These are phyloP conservation scores for Myriosclerotinia curreyana DNA, from an alignment of 2,329 filamentous ascomycete species.

Conservation along the genomic window DNA sequence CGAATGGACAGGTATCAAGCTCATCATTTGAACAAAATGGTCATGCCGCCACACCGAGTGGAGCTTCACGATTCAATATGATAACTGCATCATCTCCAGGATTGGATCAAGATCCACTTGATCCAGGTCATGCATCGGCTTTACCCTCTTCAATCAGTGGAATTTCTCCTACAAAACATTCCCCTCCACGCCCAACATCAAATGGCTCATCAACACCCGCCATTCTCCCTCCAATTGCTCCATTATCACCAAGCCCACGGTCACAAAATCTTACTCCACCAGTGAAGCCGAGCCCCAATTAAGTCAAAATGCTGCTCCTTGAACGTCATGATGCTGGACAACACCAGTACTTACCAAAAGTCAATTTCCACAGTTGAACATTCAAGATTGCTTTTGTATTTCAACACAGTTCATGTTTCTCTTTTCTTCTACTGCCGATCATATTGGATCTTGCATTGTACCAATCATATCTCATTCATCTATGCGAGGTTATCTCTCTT, in stretches of 20 bases:
- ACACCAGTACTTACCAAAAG: background rate
- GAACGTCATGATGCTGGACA: background rate
- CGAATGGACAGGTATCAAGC: slow-evolving; percentile 25
- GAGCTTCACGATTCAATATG: slow-evolving; percentile 9
- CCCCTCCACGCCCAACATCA: slow-evolving; percentile 34
- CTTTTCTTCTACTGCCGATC: background rate
- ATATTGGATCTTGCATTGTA: slow-evolving; percentile 10
- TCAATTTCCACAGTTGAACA: background rate
- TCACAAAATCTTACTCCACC: slow-evolving; percentile 59
- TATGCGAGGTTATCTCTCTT: background rate
- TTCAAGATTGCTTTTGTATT: background rate
- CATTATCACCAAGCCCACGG: slow-evolving; percentile 56
- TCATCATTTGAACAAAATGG: slow-evolving; percentile 23
- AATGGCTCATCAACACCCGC: slow-evolving; percentile 39
- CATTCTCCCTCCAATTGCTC: slow-evolving; percentile 56
- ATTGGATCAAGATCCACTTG: slow-evolving; percentile 25
- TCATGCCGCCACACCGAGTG: slow-evolving; percentile 20
- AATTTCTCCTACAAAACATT: slow-evolving; percentile 47
- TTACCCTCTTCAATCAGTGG: slow-evolving; percentile 42
- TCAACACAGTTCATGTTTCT: background rate
- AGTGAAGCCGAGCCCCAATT: slow-evolving; percentile 46
- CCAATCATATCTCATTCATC: background rate
- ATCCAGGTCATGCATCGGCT: slow-evolving; percentile 31
- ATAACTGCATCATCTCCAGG: slow-evolving; percentile 22
- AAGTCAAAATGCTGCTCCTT: background rate